A percentile compares a stretch with the other conserved stretches of the same genome.
Evolutionary conservation across 2,329 filamentous ascomycete species (phyloP).

Genomic region (Zalaria obscura): DNA sequence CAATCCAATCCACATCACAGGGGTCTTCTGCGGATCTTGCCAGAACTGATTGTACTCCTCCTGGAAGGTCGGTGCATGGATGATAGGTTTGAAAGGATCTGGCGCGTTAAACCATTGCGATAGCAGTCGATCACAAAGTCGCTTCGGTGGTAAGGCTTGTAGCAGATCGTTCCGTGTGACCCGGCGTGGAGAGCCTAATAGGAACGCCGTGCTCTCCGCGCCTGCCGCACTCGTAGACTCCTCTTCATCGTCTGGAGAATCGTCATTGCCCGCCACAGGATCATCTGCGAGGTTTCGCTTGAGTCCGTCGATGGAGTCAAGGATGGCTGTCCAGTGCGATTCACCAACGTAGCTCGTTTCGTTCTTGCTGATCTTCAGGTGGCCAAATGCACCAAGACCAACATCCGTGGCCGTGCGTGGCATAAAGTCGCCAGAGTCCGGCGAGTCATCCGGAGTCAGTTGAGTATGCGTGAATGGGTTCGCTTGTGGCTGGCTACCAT

Average conservation of each 20-base stretch:
- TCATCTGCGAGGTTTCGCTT: conserved; percentile 17
- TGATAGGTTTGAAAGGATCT: conserved; percentile 33
- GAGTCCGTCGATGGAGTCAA: conserved; percentile 42
- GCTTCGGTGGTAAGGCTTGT: conserved; percentile 16
- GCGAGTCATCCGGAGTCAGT: neutral
- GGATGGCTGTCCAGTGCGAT: conserved; percentile 68
- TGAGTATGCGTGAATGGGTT: neutral
- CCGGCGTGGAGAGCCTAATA: conserved; percentile 5
- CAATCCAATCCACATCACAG: conserved; percentile 33
- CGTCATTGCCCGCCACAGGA: conserved; percentile 4
- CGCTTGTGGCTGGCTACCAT: neutral
- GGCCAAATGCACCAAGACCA: conserved; percentile 55
- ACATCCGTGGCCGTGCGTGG: conserved; percentile 26
- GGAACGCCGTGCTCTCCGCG: conserved; percentile 1
- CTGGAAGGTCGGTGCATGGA: conserved; percentile 40
- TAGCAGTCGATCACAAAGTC: conserved; percentile 15
- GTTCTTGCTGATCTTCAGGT: conserved; percentile 62
- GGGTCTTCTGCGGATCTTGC: conserved; percentile 20
- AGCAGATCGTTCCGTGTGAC: conserved; percentile 17
- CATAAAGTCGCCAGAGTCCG: neutral
- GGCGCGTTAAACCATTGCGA: conserved; percentile 20
- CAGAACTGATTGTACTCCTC: conserved; percentile 32
- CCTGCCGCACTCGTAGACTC: neutral
- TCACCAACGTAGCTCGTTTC: conserved; percentile 73
- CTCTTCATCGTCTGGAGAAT: conserved; percentile 7